Conservation (phyloP, 768 basidiomycete genomes). For the Dictyophora rubrovolvata region DNA sequence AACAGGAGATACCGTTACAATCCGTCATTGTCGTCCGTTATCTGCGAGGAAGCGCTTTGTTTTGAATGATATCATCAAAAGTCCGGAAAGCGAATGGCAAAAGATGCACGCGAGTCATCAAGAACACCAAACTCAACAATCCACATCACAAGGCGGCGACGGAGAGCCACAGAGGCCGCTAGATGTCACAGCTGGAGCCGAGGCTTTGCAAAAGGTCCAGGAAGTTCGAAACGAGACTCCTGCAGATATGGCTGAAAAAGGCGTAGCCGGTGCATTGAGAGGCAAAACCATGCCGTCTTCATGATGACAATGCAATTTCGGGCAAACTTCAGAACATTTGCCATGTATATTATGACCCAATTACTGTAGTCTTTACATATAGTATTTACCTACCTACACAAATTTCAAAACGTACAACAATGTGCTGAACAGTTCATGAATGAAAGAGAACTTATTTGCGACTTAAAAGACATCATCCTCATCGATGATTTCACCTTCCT, state of each 20-base stretch:
- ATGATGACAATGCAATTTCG: neutral
- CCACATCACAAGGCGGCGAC: neutral
- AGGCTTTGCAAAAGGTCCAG: slow-evolving; percentile 24
- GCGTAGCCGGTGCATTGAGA: neutral
- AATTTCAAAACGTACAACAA: too few relatives aligned
- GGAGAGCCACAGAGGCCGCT: neutral
- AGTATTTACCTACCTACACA: too few relatives aligned
- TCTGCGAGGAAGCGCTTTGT: slow-evolving; percentile 72
- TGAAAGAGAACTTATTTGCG: too few relatives aligned
- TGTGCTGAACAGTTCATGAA: too few relatives aligned
- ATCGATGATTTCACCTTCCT: neutral
- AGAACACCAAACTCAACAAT: neutral
- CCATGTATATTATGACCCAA: too few relatives aligned
- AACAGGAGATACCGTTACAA: slow-evolving; percentile 68
- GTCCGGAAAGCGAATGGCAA: slow-evolving; percentile 49
- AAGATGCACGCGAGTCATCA: neutral
- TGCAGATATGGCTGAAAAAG: neutral
- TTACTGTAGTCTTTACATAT: too few relatives aligned
- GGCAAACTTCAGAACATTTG: too few relatives aligned
- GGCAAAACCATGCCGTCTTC: neutral
- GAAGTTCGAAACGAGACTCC: slow-evolving; percentile 5
- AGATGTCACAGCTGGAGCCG: neutral
- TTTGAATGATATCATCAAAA: slow-evolving; percentile 54
- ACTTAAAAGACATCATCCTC: neutral
- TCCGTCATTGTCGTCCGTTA: slow-evolving; percentile 73